These are phyloP conservation scores for Exophiala calicioides DNA, from an alignment of 2,329 filamentous ascomycete species.

Conservation along the genomic window DNA sequence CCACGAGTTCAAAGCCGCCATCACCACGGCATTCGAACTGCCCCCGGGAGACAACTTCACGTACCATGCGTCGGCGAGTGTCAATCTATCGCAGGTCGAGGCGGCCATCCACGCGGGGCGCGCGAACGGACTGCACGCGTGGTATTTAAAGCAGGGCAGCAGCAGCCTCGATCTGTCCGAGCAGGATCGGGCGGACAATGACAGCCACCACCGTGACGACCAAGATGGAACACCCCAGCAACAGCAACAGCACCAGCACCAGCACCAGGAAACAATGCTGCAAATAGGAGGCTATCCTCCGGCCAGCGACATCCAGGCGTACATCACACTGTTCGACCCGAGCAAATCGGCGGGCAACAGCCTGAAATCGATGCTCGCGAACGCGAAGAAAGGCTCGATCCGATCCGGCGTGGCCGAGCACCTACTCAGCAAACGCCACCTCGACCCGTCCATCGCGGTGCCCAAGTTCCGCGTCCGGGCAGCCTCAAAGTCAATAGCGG, in stretches of 20 bases:
- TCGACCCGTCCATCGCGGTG: conserved; percentile 32
- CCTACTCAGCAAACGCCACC: conserved; percentile 58
- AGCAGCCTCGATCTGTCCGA: neutral
- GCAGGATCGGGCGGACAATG: conserved; percentile 1
- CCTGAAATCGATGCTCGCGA: conserved; percentile 63
- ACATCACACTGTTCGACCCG: conserved; percentile 66
- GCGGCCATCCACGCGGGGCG: conserved; percentile 50
- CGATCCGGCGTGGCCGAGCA: conserved; percentile 59
- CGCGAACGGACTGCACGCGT: conserved; percentile 51
- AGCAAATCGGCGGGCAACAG: conserved; percentile 61
- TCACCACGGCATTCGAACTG: conserved; percentile 52
- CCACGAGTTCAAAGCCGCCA: conserved; percentile 49
- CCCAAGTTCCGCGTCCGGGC: conserved; percentile 45
- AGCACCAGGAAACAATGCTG: too few species aligned
- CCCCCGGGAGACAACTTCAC: conserved; percentile 48
- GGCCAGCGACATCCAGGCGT: conserved; percentile 62
- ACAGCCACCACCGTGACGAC: conserved; percentile 3
- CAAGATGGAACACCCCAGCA: conserved; percentile 5
- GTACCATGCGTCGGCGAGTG: conserved; percentile 54
- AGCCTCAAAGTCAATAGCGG: neutral
- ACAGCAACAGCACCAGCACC: too few species aligned
- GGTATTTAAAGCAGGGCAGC: conserved; percentile 43
- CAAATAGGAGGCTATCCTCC: conserved; percentile 49
- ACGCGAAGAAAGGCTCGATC: conserved; percentile 66
- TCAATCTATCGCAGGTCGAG: conserved; percentile 54